Percentiles rank a stretch among this genome's conserved stretches.
Conservation (phyloP, 352 stramenopile species). For the Phytophthora pistaciae region DNA sequence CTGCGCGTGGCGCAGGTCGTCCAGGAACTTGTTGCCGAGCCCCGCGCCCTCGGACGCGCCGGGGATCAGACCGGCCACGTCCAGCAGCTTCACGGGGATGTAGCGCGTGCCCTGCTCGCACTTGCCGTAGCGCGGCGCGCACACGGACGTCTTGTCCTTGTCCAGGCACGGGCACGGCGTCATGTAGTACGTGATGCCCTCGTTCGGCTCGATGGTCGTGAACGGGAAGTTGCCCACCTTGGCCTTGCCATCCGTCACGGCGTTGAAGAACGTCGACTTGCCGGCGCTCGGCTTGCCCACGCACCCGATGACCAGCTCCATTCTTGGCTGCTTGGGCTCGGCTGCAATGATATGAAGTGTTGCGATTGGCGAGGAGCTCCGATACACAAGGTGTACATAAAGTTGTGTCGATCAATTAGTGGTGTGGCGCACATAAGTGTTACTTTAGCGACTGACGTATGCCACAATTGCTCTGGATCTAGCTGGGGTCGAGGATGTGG, state of each 20-base stretch:
- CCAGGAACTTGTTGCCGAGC: constrained; percentile 99
- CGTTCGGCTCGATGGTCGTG: constrained; percentile 92
- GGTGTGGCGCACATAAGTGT: constrained; percentile 7
- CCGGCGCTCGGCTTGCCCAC: constrained; percentile 89
- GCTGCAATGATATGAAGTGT: background rate
- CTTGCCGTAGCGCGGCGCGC: constrained; percentile 79
- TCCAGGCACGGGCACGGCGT: constrained; percentile 79
- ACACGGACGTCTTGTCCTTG: constrained; percentile 68
- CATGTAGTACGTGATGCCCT: constrained; percentile 92
- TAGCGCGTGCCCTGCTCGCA: constrained; percentile 80
- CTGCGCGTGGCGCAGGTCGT: constrained; percentile 89
- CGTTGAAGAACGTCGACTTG: constrained; percentile 93
- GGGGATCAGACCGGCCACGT: constrained; percentile 85
- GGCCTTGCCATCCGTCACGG: constrained; percentile 89
- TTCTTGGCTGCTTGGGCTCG: constrained; percentile 17
- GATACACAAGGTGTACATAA: background rate
- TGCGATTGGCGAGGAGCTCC: constrained; percentile 8
- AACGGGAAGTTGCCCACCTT: constrained; percentile 92
- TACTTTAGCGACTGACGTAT: background rate
- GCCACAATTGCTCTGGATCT: background rate
- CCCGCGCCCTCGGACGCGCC: constrained; percentile 93
- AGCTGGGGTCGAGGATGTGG: constrained; percentile 22
- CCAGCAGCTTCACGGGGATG: constrained; percentile 87
- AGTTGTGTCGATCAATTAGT: background rate
- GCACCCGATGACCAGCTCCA: constrained; percentile 91